Evolutionary conservation across 2,329 filamentous ascomycete species (phyloP).

Genomic region (Colletotrichum echinochloae): DNA sequence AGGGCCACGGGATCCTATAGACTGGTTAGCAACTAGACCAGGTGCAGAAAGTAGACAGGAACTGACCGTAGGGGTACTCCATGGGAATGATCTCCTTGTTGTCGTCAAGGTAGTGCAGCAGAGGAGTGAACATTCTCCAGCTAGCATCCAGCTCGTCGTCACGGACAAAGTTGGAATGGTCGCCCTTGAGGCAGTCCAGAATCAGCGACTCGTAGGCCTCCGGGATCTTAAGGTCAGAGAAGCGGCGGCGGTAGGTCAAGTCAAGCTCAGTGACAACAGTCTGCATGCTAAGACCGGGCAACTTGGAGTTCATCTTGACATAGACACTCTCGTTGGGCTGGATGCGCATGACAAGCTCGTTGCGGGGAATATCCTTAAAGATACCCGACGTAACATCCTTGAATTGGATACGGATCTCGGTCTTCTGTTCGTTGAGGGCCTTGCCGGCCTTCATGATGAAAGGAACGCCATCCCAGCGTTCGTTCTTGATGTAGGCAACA

Average conservation of each 20-base stretch:
- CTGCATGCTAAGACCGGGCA: constrained; percentile 98
- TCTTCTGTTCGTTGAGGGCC: constrained; percentile 99
- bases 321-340: constrained; percentile 99
- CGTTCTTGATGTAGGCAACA: constrained; percentile 99
- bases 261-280: constrained; percentile 98
- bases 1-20: constrained; percentile 90
- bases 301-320: constrained; percentile 99
- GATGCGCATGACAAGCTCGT: constrained; percentile 98
- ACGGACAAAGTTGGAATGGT: constrained; percentile 99
- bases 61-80: constrained; percentile 98
- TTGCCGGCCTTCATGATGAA: constrained; percentile 99
- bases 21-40: constrained; percentile 41
- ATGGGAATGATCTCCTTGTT: constrained; percentile 99
- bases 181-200: constrained; percentile 96
- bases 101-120: constrained; percentile 97
- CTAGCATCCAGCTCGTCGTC: constrained; percentile 96
- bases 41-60: neutral
- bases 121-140: constrained; percentile 98
- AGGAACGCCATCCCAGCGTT: constrained; percentile 98
- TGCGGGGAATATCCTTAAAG: constrained; percentile 99
- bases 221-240: constrained; percentile 99
- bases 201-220: constrained; percentile 99
- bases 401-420: constrained; percentile 98
- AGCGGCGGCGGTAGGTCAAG: constrained; percentile 95
- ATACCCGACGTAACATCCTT: constrained; percentile 99